Percentiles rank a stretch among this genome's conserved stretches.
These are phyloP conservation scores for Colletotrichum sp. DNA, from an alignment of 2,329 filamentous ascomycete genomes.

Conservation along the genomic window DNA sequence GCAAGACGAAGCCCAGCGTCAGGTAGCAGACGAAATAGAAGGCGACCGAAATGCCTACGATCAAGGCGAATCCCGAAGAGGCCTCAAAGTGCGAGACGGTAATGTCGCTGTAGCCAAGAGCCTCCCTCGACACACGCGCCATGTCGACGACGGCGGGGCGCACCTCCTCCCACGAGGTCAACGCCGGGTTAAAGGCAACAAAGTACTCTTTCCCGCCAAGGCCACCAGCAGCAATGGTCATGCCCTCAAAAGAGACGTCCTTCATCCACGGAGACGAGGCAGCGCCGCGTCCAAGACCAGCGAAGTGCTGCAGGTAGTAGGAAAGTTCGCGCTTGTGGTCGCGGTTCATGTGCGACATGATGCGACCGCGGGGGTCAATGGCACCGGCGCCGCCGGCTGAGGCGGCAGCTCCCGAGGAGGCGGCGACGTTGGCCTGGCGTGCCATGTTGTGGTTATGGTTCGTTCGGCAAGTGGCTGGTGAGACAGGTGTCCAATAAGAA, in stretches of 20 bases:
- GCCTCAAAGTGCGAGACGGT: constrained; percentile 44
- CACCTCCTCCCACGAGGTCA: constrained; percentile 71
- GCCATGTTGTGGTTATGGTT: neutral
- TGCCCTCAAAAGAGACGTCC: constrained; percentile 67
- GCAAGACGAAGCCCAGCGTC: constrained; percentile 52
- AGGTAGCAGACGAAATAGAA: constrained; percentile 61
- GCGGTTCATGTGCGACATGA: constrained; percentile 83
- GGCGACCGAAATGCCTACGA: constrained; percentile 59
- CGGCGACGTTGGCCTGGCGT: neutral
- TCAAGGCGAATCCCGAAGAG: constrained; percentile 50
- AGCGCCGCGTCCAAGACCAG: constrained; percentile 57
- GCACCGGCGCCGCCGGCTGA: constrained; percentile 22
- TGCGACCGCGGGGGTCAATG: constrained; percentile 36
- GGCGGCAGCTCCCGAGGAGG: neutral
- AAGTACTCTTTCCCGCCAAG: constrained; percentile 48
- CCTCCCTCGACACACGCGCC: constrained; percentile 59
- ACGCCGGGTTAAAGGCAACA: constrained; percentile 73
- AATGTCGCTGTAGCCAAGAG: constrained; percentile 62
- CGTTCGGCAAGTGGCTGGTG: neutral
- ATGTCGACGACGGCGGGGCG: constrained; percentile 77
- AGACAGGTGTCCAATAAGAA: neutral
- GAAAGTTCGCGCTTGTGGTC: constrained; percentile 79
- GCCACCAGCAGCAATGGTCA: constrained; percentile 61
- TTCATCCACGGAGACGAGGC: constrained; percentile 65
- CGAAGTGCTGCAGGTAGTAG: constrained; percentile 79